These are phyloP conservation scores for Yamadazyma siamensis DNA, from an alignment of 1,139 yeast species.

Conservation along the genomic window DNA sequence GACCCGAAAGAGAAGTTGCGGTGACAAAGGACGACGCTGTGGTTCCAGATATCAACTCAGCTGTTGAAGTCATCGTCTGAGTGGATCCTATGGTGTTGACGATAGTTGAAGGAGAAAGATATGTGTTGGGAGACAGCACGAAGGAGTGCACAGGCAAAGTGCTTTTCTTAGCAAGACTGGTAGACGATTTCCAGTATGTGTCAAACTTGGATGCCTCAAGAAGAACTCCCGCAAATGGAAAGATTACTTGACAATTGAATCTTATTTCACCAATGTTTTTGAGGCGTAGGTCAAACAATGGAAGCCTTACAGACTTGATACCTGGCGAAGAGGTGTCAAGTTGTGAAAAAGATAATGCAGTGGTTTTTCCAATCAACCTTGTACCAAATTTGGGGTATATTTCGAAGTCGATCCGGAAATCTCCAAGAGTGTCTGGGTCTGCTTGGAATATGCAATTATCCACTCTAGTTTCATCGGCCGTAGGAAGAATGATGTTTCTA, in stretches of 20 bases:
- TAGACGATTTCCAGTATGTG: slow-evolving; percentile 94
- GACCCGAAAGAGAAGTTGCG: slow-evolving; percentile 85
- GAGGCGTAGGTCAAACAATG: slow-evolving; percentile 78
- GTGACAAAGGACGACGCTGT: slow-evolving; percentile 71
- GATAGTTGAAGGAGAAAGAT: slow-evolving; percentile 15
- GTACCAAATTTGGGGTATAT: slow-evolving; percentile 95
- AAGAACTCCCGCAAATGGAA: slow-evolving; percentile 84
- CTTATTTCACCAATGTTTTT: slow-evolving; percentile 78
- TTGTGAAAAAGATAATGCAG: slow-evolving; percentile 61
- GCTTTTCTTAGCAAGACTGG: slow-evolving; percentile 35
- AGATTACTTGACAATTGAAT: slow-evolving; percentile 77
- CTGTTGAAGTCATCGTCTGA: slow-evolving; percentile 14
- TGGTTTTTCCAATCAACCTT: slow-evolving; percentile 81
- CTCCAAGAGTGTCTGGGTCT: slow-evolving; percentile 61
- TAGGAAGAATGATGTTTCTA: slow-evolving; percentile 75
- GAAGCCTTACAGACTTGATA: slow-evolving; percentile 54
- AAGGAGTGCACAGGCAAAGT: slow-evolving; percentile 17
- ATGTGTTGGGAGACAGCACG: slow-evolving; percentile 32
- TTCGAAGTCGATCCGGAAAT: slow-evolving; percentile 83
- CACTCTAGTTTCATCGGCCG: slow-evolving; percentile 62
- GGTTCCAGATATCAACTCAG: slow-evolving; percentile 18
- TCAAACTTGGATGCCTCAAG: slow-evolving; percentile 90
- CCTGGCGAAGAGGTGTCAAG: slow-evolving; percentile 45
- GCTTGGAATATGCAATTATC: slow-evolving; percentile 76
- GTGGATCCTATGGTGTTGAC: slow-evolving; percentile 11